Conservation (phyloP, 148 eudicot genomes). For the Fagopyrum homotropicum region DNA sequence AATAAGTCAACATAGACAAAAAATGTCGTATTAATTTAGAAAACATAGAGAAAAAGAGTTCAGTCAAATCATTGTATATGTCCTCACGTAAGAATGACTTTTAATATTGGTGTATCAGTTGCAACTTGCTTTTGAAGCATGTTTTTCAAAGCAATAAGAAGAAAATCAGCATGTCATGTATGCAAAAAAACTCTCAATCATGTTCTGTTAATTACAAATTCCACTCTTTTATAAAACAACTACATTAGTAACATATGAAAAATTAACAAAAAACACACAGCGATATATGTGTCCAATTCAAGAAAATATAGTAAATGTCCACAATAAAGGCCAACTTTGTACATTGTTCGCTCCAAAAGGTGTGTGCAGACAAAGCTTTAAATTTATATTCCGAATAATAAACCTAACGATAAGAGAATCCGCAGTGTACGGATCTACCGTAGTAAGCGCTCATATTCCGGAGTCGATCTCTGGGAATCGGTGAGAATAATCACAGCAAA, state of each 20-base stretch:
- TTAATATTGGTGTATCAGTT: conserved; percentile 41
- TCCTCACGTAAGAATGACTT: conserved; percentile 89
- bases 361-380: no score
- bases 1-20: conserved; percentile 54
- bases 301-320: no score
- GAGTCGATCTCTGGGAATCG: no score
- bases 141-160: conserved; percentile 76
- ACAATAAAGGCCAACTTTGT: no score
- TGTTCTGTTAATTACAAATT: neutral
- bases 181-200: neutral
- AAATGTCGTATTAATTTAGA: neutral
- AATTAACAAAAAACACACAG: no score
- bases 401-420: no score
- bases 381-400: no score
- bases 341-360: no score
- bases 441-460: no score
- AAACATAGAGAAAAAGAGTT: neutral
- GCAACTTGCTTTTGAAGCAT: conserved; percentile 75
- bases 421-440: no score
- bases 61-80: neutral
- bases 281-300: no score
- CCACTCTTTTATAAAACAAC: neutral
- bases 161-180: conserved; percentile 79
- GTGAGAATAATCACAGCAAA: no score
- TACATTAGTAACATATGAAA: neutral